Evolutionary conservation across 768 basidiomycete genomes (phyloP).

Genomic region (Lactarius trivialis): DNA sequence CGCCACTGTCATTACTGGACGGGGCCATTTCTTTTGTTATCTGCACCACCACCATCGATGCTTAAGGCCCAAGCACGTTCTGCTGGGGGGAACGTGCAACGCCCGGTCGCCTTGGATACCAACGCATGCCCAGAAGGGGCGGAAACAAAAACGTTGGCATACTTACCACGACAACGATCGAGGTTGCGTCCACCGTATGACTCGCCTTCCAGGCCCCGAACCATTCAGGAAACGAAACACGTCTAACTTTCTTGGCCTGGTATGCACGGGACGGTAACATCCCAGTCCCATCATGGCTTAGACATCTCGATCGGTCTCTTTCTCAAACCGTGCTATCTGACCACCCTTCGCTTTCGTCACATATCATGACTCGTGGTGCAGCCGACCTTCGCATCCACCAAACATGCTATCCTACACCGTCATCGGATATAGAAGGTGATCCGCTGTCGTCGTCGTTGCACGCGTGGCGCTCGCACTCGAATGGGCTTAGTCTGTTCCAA

Average conservation of each 20-base stretch:
- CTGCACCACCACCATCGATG: background rate
- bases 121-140: background rate
- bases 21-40: background rate
- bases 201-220: background rate
- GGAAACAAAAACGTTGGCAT: slow-evolving; percentile 20
- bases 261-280: background rate
- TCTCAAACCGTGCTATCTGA: background rate
- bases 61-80: slow-evolving; percentile 3
- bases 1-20: slow-evolving; percentile 7
- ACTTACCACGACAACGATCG: slow-evolving; percentile 8
- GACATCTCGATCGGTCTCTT: background rate
- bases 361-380: background rate
- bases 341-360: slow-evolving; percentile 2
- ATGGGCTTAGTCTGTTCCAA: background rate
- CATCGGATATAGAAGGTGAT: background rate
- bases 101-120: slow-evolving; percentile 21
- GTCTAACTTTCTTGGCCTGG: background rate
- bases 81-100: slow-evolving; percentile 1
- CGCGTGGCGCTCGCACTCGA: slow-evolving; percentile 7
- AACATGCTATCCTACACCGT: background rate
- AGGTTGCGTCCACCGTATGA: slow-evolving; percentile 2
- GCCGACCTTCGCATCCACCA: background rate
- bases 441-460: slow-evolving; percentile 10
- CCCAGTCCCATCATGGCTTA: background rate
- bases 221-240: background rate